These are phyloP conservation scores for Aspergillus wentii DNA, from an alignment of 495 filamentous ascomycete genomes.

Conservation along the genomic window DNA sequence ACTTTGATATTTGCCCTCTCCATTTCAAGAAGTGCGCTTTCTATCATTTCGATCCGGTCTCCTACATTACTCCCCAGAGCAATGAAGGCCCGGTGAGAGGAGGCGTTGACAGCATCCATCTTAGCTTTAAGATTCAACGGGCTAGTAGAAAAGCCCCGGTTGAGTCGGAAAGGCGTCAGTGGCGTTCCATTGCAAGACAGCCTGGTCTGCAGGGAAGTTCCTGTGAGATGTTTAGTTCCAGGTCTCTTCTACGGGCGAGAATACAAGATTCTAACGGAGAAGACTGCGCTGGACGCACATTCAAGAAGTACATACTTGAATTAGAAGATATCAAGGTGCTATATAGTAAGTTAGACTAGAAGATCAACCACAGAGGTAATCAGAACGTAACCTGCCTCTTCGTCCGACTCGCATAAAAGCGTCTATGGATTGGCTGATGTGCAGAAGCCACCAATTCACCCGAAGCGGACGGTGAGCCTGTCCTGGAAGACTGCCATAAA, in stretches of 20 bases:
- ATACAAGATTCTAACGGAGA: no score
- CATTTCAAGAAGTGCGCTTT: constrained; percentile 75
- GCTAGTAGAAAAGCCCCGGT: constrained; percentile 22
- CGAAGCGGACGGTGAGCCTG: not conserved
- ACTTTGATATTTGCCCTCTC: constrained; percentile 64
- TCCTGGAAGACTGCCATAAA: not conserved
- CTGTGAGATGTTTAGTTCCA: no score
- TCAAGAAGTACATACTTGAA: constrained; percentile 2
- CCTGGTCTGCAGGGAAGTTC: no score
- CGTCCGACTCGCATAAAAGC: constrained; percentile 3
- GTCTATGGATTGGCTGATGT: no score
- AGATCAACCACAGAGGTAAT: constrained; percentile 4
- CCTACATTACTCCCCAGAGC: constrained; percentile 93
- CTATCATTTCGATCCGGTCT: constrained; percentile 77
- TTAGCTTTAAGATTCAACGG: constrained; percentile 13
- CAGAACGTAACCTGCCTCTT: constrained; percentile 12
- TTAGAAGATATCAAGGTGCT: no score
- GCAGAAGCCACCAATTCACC: no score
- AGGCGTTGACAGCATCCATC: constrained; percentile 19
- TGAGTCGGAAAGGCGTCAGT: not conserved
- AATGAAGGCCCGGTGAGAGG: constrained; percentile 62
- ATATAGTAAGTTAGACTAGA: no score
- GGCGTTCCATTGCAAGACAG: constrained; percentile 6
- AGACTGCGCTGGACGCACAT: no score
- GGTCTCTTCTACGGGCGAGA: no score